Conservation (phyloP, 352 stramenopile species). For the Phytopythium sindhum region DNA sequence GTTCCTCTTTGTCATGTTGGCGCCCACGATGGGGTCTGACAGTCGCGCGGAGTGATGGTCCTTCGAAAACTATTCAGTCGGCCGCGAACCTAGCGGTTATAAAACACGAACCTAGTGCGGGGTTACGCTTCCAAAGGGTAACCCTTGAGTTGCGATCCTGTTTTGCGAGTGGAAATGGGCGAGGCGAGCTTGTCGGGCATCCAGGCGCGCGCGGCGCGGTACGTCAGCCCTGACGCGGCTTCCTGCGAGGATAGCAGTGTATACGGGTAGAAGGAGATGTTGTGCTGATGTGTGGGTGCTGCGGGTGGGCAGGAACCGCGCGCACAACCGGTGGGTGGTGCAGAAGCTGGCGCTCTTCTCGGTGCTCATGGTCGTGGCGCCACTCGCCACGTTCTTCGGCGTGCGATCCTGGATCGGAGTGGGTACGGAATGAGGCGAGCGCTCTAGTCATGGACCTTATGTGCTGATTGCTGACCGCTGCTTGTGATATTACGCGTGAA, state of each 20-base stretch:
- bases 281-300: slow-evolving; percentile 5
- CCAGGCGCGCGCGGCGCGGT: slow-evolving; percentile 40
- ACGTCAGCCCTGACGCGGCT: slow-evolving; percentile 1
- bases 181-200: slow-evolving; percentile 40
- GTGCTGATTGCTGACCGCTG: slow-evolving; percentile 1
- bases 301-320: slow-evolving; percentile 44
- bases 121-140: too few species aligned
- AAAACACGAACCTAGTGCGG: background rate
- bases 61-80: background rate
- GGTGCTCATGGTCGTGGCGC: slow-evolving; percentile 59
- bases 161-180: background rate
- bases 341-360: slow-evolving; percentile 74
- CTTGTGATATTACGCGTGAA: slow-evolving; percentile 12
- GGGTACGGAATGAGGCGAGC: slow-evolving; percentile 19
- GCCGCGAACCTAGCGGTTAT: background rate
- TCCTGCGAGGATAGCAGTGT: background rate
- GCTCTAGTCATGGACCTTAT: background rate
- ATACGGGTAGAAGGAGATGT: background rate
- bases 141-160: background rate
- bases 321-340: slow-evolving; percentile 69
- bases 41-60: too few species aligned
- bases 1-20: background rate
- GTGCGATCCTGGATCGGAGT: slow-evolving; percentile 43
- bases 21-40: background rate
- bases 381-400: slow-evolving; percentile 60